Percentiles rank a stretch among this genome's conserved stretches.
phyloP scores from a whole-genome alignment of 192 early-diverging fungal genomes.

The Rhizophagus clarus region DNA sequence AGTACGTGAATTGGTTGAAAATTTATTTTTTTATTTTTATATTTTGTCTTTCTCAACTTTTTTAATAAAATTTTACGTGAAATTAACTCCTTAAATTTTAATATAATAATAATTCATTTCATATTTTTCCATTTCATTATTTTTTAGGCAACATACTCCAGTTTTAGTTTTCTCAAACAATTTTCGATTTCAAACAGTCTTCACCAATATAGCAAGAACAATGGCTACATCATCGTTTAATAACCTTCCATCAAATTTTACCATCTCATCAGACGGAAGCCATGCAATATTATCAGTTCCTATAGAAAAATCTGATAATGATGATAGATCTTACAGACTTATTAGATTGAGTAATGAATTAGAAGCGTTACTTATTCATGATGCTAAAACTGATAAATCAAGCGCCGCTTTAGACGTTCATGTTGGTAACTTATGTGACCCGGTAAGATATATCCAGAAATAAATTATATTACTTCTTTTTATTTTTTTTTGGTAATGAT shows the following conservation, averaged over 20 bases:
- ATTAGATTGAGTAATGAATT: slow-evolving; percentile 60
- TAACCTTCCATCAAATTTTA: slow-evolving; percentile 26
- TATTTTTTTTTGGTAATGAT: background rate
- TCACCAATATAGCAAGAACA: background rate
- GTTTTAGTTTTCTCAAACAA: background rate
- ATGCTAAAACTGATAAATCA: slow-evolving; percentile 55
- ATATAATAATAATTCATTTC: too few relatives aligned
- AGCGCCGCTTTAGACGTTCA: slow-evolving; percentile 61
- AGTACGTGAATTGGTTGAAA: too few relatives aligned
- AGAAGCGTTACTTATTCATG: slow-evolving; percentile 59
- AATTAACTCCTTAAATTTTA: too few relatives aligned
- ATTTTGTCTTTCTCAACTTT: too few relatives aligned
- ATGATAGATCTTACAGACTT: slow-evolving; percentile 60
- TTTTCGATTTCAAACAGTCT: background rate
- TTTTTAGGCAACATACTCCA: background rate
- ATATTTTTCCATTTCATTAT: background rate
- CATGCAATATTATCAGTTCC: slow-evolving; percentile 34
- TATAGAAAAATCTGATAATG: slow-evolving; percentile 57
- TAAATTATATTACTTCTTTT: too few relatives aligned
- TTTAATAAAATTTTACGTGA: too few relatives aligned
- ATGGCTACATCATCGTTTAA: background rate
- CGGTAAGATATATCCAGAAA: slow-evolving; percentile 32
- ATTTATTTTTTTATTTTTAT: too few relatives aligned
- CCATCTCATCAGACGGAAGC: slow-evolving; percentile 29
- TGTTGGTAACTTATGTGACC: slow-evolving; percentile 63